Conservation (phyloP, 2,329 filamentous ascomycete genomes). For the Gnomoniopsis smithogilvyi region DNA sequence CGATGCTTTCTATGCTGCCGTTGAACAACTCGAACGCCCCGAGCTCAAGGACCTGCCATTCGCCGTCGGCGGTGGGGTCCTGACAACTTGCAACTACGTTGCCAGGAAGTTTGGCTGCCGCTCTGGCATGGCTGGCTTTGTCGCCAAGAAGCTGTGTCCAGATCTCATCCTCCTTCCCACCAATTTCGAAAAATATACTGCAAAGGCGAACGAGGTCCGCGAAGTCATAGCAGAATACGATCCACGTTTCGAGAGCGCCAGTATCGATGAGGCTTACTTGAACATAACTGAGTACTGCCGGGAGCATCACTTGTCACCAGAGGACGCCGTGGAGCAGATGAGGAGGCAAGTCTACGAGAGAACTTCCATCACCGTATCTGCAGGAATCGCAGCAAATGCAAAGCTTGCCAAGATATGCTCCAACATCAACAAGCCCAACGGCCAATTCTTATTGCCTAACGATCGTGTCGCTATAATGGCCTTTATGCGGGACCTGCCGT, state of each 20-base stretch:
- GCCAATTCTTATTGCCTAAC: slow-evolving; percentile 74
- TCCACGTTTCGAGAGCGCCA: slow-evolving; percentile 84
- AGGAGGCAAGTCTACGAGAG: slow-evolving; percentile 71
- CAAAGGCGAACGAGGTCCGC: slow-evolving; percentile 86
- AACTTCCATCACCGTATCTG: slow-evolving; percentile 84
- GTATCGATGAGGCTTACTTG: slow-evolving; percentile 93
- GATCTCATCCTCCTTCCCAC: slow-evolving; percentile 76
- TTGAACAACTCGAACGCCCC: slow-evolving; percentile 80
- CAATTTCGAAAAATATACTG: slow-evolving; percentile 87
- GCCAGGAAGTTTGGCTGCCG: slow-evolving; percentile 87
- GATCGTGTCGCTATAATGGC: slow-evolving; percentile 73
- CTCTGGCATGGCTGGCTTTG: slow-evolving; percentile 94
- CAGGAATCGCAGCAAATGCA: slow-evolving; percentile 90
- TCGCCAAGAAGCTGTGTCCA: slow-evolving; percentile 91
- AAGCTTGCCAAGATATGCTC: slow-evolving; percentile 94
- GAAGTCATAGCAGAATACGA: slow-evolving; percentile 85
- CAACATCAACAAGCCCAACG: slow-evolving; percentile 95
- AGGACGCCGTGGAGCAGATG: slow-evolving; percentile 74
- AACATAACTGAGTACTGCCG: slow-evolving; percentile 88
- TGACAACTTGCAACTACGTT: slow-evolving; percentile 77
- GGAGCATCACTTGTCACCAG: slow-evolving; percentile 64
- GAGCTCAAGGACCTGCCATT: slow-evolving; percentile 86
- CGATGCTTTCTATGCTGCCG: slow-evolving; percentile 95
- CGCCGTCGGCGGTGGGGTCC: slow-evolving; percentile 72
- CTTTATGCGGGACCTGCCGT: slow-evolving; percentile 82